Base-by-base conservation (phyloP, 2,329 filamentous ascomycete genomes). In the Trichoderma lentiforme region DNA sequence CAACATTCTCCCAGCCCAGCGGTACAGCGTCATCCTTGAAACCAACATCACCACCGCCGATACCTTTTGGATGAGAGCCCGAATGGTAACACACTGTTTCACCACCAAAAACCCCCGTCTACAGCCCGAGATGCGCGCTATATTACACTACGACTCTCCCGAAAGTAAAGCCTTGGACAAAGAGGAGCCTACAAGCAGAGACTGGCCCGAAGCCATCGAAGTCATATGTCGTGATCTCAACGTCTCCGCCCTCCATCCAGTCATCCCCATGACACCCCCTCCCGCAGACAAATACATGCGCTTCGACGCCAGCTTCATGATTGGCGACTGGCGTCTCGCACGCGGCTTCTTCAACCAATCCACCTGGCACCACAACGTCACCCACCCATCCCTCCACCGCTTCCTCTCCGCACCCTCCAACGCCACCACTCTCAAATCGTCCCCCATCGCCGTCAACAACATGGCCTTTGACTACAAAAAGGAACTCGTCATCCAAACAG, bases 1-100 rank as follows among this genome's bases (percentile, higher is more conserved):
- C 68, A 90, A 92, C 73, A 83, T 94, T 26, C 86, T 90, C 8
- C 90, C 91, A 1, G 91, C 91, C 0, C 92, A 94, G 77, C 86
- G 92, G 15, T 93, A 93, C 76, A 92, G 90, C 76, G 84, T 91
- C 15, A 80, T 93, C 0, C 76, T 94, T 1, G 87, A 87, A 2
- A 85, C 90, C 6, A 90, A 90, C 76, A 86, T 87, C 63, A 84
- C 86, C 2, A 82, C 83, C 0, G 78, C 80, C 6, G 79, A 85
- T 18, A 82, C 88, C 8, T 93, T 90, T 76, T 91, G 91, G 82
- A 86, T 93, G 74, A 84, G 91, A 26, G 89, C 90, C 0, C 84
- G 77, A 0, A 83, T 84, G 81, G 77, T 83, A 2, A 79, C 82
- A 0, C 80, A 82, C 60, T 83, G 82, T 70, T 83, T 83, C 68